Conservation (phyloP, 306 rosid genomes). For the Malus sylvestris region DNA sequence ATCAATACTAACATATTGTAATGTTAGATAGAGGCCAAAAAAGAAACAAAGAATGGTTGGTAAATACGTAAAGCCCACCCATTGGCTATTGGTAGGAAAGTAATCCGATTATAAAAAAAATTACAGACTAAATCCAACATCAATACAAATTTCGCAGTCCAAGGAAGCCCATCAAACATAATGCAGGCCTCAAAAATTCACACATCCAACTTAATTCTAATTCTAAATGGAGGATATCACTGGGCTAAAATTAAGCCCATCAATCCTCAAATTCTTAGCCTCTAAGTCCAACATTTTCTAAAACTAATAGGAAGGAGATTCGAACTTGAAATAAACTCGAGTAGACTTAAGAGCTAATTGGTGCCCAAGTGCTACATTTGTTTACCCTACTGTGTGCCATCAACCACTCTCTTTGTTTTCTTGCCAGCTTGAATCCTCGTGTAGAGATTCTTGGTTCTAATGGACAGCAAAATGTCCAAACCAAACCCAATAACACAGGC, state of each 20-base stretch:
- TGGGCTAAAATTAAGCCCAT: constrained; percentile 22
- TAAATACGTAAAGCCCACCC: not conserved
- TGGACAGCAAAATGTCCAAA: constrained; percentile 52
- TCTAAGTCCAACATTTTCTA: not conserved
- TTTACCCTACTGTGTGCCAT: not conserved
- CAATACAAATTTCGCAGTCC: not conserved
- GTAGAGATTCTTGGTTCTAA: constrained; percentile 61
- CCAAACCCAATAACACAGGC: constrained; percentile 72
- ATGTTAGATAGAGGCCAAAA: not conserved
- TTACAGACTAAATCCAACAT: not conserved
- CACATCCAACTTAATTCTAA: not conserved
- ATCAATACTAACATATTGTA: no score
- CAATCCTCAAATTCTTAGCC: constrained; percentile 17
- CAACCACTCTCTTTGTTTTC: constrained; percentile 35
- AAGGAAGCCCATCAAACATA: not conserved
- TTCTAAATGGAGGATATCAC: constrained; percentile 19
- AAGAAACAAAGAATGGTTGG: not conserved
- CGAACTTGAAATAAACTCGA: not conserved
- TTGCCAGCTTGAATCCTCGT: constrained; percentile 47
- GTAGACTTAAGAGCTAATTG: not conserved
- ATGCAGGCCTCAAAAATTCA: not conserved
- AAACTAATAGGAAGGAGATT: not conserved
- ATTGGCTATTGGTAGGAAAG: not conserved
- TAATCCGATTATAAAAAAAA: not conserved
- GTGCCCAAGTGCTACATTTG: not conserved